Conservation (phyloP, 768 basidiomycete genomes). For the Suillus spraguei region DNA sequence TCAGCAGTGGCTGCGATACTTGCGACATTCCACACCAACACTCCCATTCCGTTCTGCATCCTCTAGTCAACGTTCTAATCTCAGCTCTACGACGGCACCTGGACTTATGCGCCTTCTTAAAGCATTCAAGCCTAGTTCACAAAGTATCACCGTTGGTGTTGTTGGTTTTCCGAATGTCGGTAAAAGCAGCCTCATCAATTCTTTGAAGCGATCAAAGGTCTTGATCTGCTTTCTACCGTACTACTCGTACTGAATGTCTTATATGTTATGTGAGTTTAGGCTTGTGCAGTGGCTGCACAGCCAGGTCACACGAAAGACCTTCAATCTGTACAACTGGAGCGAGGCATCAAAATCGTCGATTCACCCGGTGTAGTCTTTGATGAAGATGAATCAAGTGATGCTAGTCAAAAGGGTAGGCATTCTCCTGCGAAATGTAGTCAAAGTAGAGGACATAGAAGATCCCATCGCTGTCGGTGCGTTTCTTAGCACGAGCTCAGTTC, state of each 20-base stretch:
- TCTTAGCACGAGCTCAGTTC: background rate
- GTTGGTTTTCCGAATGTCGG: constrained; percentile 98
- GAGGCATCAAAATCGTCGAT: constrained; percentile 85
- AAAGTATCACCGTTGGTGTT: constrained; percentile 84
- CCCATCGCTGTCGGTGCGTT: constrained; percentile 82
- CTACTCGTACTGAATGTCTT: background rate
- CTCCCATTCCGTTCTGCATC: constrained; percentile 87
- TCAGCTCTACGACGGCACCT: constrained; percentile 77
- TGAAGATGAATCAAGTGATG: constrained; percentile 60
- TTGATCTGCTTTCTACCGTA: background rate
- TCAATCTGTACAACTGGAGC: constrained; percentile 89
- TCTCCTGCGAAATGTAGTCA: constrained; percentile 81
- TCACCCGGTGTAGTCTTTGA: constrained; percentile 99
- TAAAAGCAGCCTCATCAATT: constrained; percentile 94
- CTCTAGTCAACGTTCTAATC: constrained; percentile 76
- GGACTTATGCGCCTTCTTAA: constrained; percentile 82
- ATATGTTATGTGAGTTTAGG: constrained; percentile 41
- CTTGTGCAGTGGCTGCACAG: constrained; percentile 93
- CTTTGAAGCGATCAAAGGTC: constrained; percentile 83
- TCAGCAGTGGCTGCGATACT: constrained; percentile 85
- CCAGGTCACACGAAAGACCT: constrained; percentile 93
- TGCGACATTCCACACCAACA: constrained; percentile 92
- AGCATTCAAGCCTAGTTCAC: constrained; percentile 71
- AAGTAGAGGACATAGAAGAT: constrained; percentile 89
- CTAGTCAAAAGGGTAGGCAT: too few relatives aligned